These are phyloP conservation scores for Moniliella sp. DNA, from an alignment of 1,284 basidiomycete species.

Conservation along the genomic window DNA sequence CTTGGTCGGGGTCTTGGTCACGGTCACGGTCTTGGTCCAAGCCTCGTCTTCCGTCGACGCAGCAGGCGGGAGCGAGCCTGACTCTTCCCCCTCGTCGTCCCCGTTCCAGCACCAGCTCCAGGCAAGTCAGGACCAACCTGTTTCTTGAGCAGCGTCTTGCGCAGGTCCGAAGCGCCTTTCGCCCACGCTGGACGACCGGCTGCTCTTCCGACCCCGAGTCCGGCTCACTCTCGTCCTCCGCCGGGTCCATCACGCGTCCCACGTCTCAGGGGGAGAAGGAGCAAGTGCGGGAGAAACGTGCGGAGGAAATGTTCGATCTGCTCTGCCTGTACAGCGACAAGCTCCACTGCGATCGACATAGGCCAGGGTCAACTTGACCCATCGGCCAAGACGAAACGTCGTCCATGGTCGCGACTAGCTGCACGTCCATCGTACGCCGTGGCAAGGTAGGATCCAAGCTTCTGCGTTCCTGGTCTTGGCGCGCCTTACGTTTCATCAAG, in stretches of 20 bases:
- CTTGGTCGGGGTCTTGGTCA: slow-evolving; percentile 1
- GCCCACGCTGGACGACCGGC: slow-evolving; percentile 1
- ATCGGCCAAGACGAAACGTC: slow-evolving; percentile 68
- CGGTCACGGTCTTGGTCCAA: slow-evolving; percentile 7
- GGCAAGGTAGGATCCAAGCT: slow-evolving; percentile 20
- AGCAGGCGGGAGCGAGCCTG: not conserved
- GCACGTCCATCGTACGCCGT: slow-evolving; percentile 35
- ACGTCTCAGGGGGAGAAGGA: slow-evolving; percentile 31
- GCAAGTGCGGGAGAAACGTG: slow-evolving; percentile 60
- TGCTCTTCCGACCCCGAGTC: slow-evolving; percentile 2
- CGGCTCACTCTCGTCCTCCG: slow-evolving; percentile 44
- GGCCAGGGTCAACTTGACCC: slow-evolving; percentile 68
- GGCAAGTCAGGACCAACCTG: slow-evolving; percentile 16
- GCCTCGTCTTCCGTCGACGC: slow-evolving; percentile 4
- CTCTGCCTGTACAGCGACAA: slow-evolving; percentile 56
- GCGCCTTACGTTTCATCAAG: slow-evolving; percentile 56
- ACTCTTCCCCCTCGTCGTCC: not conserved
- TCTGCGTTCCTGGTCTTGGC: slow-evolving; percentile 42
- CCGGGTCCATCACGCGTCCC: slow-evolving; percentile 8
- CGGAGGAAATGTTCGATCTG: slow-evolving; percentile 66
- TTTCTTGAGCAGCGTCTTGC: slow-evolving; percentile 13
- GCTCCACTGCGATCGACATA: slow-evolving; percentile 64
- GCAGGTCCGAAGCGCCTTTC: slow-evolving; percentile 12
- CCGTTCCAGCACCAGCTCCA: slow-evolving; percentile 1
- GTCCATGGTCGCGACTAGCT: slow-evolving; percentile 57